phyloP scores from a whole-genome alignment of 345 rosid genomes.

The Ceriops decandra region DNA sequence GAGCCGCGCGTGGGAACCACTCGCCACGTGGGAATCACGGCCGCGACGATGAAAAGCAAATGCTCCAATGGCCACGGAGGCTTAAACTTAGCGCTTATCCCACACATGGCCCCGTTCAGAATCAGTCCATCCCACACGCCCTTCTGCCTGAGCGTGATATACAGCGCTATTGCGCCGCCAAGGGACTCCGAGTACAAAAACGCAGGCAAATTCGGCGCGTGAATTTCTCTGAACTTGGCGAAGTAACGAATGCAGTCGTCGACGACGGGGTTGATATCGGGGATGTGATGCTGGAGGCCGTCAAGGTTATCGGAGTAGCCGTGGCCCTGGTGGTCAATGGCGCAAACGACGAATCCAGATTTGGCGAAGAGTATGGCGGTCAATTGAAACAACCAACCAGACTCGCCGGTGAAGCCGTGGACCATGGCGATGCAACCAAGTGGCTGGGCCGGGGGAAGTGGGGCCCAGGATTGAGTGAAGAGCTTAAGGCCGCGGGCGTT shows the following conservation, averaged over 20 bases:
- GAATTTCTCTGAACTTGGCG: constrained; percentile 48
- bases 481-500: constrained; percentile 69
- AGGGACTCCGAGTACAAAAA: constrained; percentile 86
- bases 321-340: constrained; percentile 96
- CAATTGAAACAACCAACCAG: constrained; percentile 72
- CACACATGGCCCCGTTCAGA: constrained; percentile 93
- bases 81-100: constrained; percentile 81
- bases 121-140: constrained; percentile 73
- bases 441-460: constrained; percentile 44
- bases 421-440: constrained; percentile 69
- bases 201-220: constrained; percentile 53
- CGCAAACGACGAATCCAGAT: constrained; percentile 72
- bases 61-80: constrained; percentile 94
- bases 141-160: constrained; percentile 65
- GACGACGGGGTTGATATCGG: constrained; percentile 65
- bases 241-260: constrained; percentile 78
- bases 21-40: constrained; percentile 78
- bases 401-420: constrained; percentile 92
- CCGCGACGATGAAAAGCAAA: constrained; percentile 55
- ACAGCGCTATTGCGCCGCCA: constrained; percentile 86
- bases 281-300: constrained; percentile 66
- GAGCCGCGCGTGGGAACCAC: constrained; percentile 88
- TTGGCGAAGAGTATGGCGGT: constrained; percentile 75
- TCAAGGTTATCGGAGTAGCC: constrained; percentile 65
- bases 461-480: constrained; percentile 90